These are phyloP conservation scores for Lippia alba DNA, from an alignment of 305 asterid genomes.

Conservation along the genomic window DNA sequence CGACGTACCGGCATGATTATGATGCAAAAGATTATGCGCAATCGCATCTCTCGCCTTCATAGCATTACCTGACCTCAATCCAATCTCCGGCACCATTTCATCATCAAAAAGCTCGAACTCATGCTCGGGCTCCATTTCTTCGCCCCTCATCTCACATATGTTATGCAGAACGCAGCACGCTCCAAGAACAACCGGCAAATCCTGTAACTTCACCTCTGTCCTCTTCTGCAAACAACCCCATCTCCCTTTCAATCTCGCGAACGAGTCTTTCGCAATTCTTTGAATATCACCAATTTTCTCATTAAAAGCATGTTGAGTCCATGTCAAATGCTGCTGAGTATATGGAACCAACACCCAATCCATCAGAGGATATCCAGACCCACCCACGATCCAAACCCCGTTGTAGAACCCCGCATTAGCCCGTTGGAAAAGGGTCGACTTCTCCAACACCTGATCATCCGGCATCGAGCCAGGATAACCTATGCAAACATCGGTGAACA, in stretches of 20 bases:
- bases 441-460: slow-evolving; percentile 89
- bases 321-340: slow-evolving; percentile 72
- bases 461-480: slow-evolving; percentile 98
- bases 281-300: slow-evolving; percentile 73
- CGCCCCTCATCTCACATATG: slow-evolving; percentile 80
- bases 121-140: slow-evolving; percentile 53
- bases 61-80: slow-evolving; percentile 66
- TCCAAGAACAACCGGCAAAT: slow-evolving; percentile 83
- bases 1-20: slow-evolving; percentile 85
- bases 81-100: slow-evolving; percentile 77
- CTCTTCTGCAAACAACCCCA: slow-evolving; percentile 91
- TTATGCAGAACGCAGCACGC: slow-evolving; percentile 94
- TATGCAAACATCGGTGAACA: slow-evolving; percentile 83
- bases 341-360: slow-evolving; percentile 95
- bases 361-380: slow-evolving; percentile 76
- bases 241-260: slow-evolving; percentile 75
- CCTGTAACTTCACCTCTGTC: slow-evolving; percentile 87
- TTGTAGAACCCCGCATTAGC: slow-evolving; percentile 79
- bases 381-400: slow-evolving; percentile 85
- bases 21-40: slow-evolving; percentile 86
- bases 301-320: slow-evolving; percentile 92
- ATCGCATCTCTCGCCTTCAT: slow-evolving; percentile 71
- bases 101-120: slow-evolving; percentile 71
- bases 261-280: slow-evolving; percentile 56
- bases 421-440: slow-evolving; percentile 78